phyloP scores from a whole-genome alignment of 306 rosid genomes.

The Acacia melanoxylon region DNA sequence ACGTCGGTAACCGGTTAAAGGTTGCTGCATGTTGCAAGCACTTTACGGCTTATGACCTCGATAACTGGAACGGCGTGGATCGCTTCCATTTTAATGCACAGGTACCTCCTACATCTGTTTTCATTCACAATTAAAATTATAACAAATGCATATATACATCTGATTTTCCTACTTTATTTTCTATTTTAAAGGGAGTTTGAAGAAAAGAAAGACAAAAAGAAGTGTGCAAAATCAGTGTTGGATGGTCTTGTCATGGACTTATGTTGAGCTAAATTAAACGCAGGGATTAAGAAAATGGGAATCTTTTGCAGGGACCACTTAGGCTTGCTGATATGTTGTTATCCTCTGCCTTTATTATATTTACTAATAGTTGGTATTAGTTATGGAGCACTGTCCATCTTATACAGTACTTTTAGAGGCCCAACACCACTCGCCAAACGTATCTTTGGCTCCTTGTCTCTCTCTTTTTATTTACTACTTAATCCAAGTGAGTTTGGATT shows the following conservation, averaged over 20 bases:
- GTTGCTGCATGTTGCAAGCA: conserved; percentile 95
- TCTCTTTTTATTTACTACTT: background rate
- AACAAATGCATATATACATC: background rate
- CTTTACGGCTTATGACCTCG: conserved; percentile 84
- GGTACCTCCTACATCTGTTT: conserved; percentile 32
- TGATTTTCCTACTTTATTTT: background rate
- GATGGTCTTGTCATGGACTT: background rate
- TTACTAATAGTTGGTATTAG: background rate
- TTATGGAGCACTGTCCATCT: background rate
- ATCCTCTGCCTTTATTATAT: background rate
- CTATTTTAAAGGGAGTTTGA: background rate
- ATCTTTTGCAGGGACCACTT: conserved; percentile 1
- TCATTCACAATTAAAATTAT: background rate
- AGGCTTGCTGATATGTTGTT: background rate
- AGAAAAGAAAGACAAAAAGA: background rate
- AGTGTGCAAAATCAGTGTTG: background rate
- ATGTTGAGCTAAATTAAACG: background rate
- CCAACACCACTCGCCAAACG: background rate
- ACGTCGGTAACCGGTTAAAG: conserved; percentile 61
- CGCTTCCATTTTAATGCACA: conserved; percentile 90
- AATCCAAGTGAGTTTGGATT: background rate
- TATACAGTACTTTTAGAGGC: background rate
- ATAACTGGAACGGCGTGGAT: conserved; percentile 89
- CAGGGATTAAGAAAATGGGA: background rate
- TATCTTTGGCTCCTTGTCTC: conserved; percentile 22